Base-by-base conservation (phyloP, 345 rosid genomes). In the Chamaenerion angustifolium region DNA sequence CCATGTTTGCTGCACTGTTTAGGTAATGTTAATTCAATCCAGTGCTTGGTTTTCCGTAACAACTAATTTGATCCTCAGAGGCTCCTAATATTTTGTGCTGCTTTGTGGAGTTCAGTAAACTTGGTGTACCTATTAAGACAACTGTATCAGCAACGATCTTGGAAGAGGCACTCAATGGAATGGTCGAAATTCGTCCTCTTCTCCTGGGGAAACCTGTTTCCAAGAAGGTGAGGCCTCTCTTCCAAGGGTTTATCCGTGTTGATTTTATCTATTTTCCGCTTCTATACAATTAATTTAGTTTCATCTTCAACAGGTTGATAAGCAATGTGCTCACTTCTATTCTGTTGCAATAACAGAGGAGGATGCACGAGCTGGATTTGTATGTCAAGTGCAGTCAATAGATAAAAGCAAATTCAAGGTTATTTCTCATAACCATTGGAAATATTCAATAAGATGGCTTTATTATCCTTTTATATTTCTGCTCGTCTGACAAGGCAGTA, bases 401-500 rank as follows among this genome's bases (percentile, higher is more conserved):
- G 95, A 84, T 69, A 93, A 73, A 76, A 93, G 99, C 94, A 93
- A 93, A 71, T 88, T 93, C 73, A 93, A 93, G 99, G 96, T 93
- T 45, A 7, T 31, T 31, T 31, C 5, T 31, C 37, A 31, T 31
- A 31, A 31, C 37, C 37, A 31, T 31, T 31, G 37, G 10, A 31
- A 31, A 31, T 31, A 31, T 31, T 31, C 37, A 31, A 3, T 31
- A 31, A 31, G 37, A 4, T 31, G 6, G 37, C 10, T 31, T 31
- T 31, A 5, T 31, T 31, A 31, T 23, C 27, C 27, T 23, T 23
- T 23, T 23, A 23, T 23, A 2, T 31, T 31, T 31, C 37, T 31
- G 37, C 37, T 31, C 10, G 8, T 31, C 8, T 8, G 8, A 31
- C 37, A 31, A 31, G 10, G 37, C 1, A 31, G 10, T 31, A 31